Evolutionary conservation across 2,329 filamentous ascomycete species (phyloP).

Genomic region (Fusarium vanettenii): DNA sequence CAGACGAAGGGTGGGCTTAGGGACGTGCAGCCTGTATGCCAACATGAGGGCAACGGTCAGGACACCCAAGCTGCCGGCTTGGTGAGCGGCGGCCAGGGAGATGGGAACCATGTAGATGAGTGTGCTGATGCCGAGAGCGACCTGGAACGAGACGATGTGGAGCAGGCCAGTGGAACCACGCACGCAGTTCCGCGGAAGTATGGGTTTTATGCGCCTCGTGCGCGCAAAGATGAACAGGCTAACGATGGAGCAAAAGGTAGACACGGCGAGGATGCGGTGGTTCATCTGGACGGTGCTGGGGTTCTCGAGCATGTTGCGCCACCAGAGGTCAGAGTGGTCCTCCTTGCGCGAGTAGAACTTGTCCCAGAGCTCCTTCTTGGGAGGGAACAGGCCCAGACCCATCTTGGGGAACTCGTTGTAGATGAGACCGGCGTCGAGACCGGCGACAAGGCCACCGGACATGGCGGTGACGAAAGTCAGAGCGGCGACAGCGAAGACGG

Average conservation of each 20-base stretch:
- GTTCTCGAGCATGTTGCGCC: slow-evolving; percentile 98
- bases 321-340: slow-evolving; percentile 87
- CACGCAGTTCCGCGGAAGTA: slow-evolving; percentile 71
- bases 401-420: slow-evolving; percentile 99
- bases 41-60: slow-evolving; percentile 85
- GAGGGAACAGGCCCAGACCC: slow-evolving; percentile 86
- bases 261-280: slow-evolving; percentile 90
- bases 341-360: slow-evolving; percentile 84
- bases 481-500: slow-evolving; percentile 75
- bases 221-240: slow-evolving; percentile 85
- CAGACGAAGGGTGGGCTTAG: slow-evolving; percentile 71
- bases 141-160: slow-evolving; percentile 85
- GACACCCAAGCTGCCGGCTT: slow-evolving; percentile 88
- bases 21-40: slow-evolving; percentile 81
- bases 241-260: slow-evolving; percentile 85
- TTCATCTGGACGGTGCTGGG: slow-evolving; percentile 95
- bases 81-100: slow-evolving; percentile 88
- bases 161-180: slow-evolving; percentile 83
- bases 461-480: slow-evolving; percentile 92
- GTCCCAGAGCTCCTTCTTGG: slow-evolving; percentile 84
- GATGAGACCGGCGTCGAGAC: slow-evolving; percentile 94
- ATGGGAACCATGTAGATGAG: slow-evolving; percentile 94
- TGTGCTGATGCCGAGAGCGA: slow-evolving; percentile 87
- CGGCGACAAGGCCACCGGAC: slow-evolving; percentile 93
- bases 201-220: slow-evolving; percentile 66